These are phyloP conservation scores for Medicago truncatula DNA, from an alignment of 306 rosid genomes.

Conservation along the genomic window MtrunA17r5.0-ANR NC_053048.1:36912501-36913000, in stretches of 20 bases:
- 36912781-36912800: constrained; percentile 25
- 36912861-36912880: constrained; percentile 84
- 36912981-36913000: constrained; percentile 79
- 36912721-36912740: constrained; percentile 70
- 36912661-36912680: constrained; percentile 30
- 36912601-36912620: constrained; percentile 30
- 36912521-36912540: neutral
- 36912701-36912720: constrained; percentile 95
- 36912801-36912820: constrained; percentile 28
- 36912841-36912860: constrained; percentile 77
- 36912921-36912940: constrained; percentile 77
- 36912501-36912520: neutral
- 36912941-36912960: constrained; percentile 80
- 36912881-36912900: constrained; percentile 97
- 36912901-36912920: constrained; percentile 84
- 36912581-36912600: constrained; percentile 23
- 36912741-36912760: constrained; percentile 64
- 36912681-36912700: constrained; percentile 86
- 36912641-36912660: constrained; percentile 21
- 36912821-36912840: constrained; percentile 33
- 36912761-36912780: constrained; percentile 28
- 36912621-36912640: constrained; percentile 20
- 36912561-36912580: neutral
- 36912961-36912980: constrained; percentile 58
- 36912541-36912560: neutral